phyloP scores from a whole-genome alignment of 192 early-diverging fungal genomes.

The Mortierella claussenii region DNA sequence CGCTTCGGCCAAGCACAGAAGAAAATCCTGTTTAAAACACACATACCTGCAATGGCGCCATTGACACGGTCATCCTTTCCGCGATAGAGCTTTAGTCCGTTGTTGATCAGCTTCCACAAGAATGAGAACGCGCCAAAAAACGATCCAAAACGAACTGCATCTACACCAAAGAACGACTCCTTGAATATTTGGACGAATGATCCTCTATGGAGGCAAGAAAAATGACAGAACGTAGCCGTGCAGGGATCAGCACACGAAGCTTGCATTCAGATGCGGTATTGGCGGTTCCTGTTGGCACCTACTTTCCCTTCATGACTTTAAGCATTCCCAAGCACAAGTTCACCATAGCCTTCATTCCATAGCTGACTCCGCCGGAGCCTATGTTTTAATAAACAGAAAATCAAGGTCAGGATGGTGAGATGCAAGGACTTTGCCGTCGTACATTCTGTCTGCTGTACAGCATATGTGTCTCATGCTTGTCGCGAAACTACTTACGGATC shows the following conservation, averaged over 20 bases:
- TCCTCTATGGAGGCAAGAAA: too few species aligned
- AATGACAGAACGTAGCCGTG: too few species aligned
- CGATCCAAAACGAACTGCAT: conserved; percentile 74
- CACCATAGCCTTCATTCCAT: conserved; percentile 46
- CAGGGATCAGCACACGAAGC: too few species aligned
- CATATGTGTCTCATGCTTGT: too few species aligned
- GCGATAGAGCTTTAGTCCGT: conserved; percentile 61
- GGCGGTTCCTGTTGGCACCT: too few species aligned
- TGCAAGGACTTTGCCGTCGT: neutral
- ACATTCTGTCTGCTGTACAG: too few species aligned
- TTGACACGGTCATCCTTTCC: conserved; percentile 66
- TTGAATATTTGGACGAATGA: conserved; percentile 55
- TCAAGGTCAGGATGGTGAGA: neutral
- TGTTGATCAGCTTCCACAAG: conserved; percentile 79
- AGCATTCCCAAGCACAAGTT: conserved; percentile 51
- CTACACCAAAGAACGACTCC: conserved; percentile 64
- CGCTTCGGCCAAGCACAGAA: too few species aligned
- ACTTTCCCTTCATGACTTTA: conserved; percentile 51
- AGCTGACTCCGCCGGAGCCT: conserved; percentile 41
- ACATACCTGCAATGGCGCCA: conserved; percentile 58
- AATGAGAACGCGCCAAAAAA: conserved; percentile 84
- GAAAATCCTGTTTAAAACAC: too few species aligned
- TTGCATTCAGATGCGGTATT: neutral
- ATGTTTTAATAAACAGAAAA: neutral
- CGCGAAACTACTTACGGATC: conserved; percentile 39